phyloP scores from a whole-genome alignment of 495 filamentous ascomycete genomes.

The Neurospora discreta region DNA sequence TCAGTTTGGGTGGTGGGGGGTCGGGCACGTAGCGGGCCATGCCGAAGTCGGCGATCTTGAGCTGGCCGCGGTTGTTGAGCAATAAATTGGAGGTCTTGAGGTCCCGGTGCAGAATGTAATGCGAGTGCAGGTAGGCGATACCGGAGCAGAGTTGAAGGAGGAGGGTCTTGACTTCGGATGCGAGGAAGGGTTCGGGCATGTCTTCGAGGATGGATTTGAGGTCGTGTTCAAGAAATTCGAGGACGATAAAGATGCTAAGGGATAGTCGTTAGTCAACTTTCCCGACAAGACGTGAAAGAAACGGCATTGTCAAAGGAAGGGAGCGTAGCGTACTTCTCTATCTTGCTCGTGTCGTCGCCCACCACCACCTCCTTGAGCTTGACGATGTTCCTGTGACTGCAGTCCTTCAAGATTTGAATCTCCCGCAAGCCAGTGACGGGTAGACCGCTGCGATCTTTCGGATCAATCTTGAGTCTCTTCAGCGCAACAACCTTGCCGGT shows the following conservation, averaged over 20 bases:
- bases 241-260: constrained; percentile 72
- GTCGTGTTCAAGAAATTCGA: constrained; percentile 98
- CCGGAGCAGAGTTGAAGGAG: constrained; percentile 74
- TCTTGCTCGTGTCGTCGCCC: constrained; percentile 48
- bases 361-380: constrained; percentile 77
- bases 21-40: constrained; percentile 84
- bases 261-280: too few species aligned
- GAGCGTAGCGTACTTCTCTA: constrained; percentile 52
- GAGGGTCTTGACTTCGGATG: constrained; percentile 87
- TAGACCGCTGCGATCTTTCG: constrained; percentile 64
- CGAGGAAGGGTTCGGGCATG: constrained; percentile 88
- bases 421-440: constrained; percentile 88
- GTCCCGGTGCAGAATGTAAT: constrained; percentile 95
- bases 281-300: too few species aligned
- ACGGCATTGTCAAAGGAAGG: too few species aligned
- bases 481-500: constrained; percentile 85
- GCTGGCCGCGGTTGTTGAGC: constrained; percentile 86
- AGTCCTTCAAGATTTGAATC: constrained; percentile 50
- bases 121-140: constrained; percentile 71
- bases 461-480: constrained; percentile 90
- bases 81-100: constrained; percentile 95
- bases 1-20: constrained; percentile 64
- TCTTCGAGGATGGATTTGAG: constrained; percentile 87
- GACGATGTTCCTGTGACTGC: constrained; percentile 64
- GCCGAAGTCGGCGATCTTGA: constrained; percentile 96